These are phyloP conservation scores for Suillus tomentosus DNA, from an alignment of 768 basidiomycete species.

Conservation along the genomic window DNA sequence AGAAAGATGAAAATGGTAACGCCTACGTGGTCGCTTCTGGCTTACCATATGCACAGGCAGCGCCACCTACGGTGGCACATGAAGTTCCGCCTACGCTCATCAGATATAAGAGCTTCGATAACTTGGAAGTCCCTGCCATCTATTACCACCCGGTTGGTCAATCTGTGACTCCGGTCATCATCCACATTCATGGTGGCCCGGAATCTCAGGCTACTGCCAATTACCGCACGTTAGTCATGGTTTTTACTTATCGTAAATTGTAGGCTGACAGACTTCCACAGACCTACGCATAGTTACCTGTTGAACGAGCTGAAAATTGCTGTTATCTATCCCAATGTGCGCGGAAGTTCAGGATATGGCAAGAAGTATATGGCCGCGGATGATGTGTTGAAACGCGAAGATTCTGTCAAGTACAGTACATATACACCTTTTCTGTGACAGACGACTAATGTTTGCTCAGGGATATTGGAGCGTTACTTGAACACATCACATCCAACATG, in stretches of 20 bases:
- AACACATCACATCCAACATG: conserved; percentile 35
- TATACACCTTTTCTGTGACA: not conserved
- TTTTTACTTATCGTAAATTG: not conserved
- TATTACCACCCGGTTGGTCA: conserved; percentile 42
- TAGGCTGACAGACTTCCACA: conserved; percentile 10
- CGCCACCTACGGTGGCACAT: conserved; percentile 27
- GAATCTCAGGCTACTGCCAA: conserved; percentile 37
- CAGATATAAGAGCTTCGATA: conserved; percentile 44
- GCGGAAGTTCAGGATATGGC: conserved; percentile 45
- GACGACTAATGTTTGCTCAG: conserved; percentile 18
- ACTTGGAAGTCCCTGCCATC: conserved; percentile 41
- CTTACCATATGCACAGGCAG: conserved; percentile 36
- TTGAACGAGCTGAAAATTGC: conserved; percentile 44
- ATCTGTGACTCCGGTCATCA: conserved; percentile 34
- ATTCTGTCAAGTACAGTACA: conserved; percentile 40
- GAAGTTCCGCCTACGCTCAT: conserved; percentile 36
- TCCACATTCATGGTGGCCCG: conserved; percentile 45
- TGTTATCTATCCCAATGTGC: conserved; percentile 44
- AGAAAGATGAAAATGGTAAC: conserved; percentile 25
- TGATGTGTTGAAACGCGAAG: conserved; percentile 45
- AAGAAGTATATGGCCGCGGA: conserved; percentile 41
- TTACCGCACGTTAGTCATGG: conserved; percentile 31
- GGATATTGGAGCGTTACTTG: conserved; percentile 41
- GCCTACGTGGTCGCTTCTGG: conserved; percentile 31
- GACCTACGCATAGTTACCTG: conserved; percentile 42